Base-by-base conservation (phyloP, 208 protist genomes). In the Acanthamoeba lenticulata region DNA sequence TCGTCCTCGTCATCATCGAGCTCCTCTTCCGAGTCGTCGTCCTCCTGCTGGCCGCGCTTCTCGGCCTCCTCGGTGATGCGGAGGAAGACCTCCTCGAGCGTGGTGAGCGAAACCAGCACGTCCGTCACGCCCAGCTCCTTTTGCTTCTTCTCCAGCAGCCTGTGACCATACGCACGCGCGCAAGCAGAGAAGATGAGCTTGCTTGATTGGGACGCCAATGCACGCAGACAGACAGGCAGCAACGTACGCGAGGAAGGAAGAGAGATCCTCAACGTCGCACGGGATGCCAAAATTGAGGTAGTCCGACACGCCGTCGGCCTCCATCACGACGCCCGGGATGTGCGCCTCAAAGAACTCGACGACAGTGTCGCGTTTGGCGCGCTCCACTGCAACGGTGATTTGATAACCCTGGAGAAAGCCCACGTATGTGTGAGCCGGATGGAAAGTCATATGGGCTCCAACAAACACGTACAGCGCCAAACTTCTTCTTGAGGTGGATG, bases 51-150 rank as follows among this genome's bases (percentile, higher is more conserved):
- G 13, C 36, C 83, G 36, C 21, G 42, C 0, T 74, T 60, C 36
- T 93, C 89, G 5, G 67, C 65, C 24, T 83, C 65, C 55, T 90
- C 44, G 47, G 69, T 69, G 49, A 94, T 88, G 7, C 47, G 45
- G 4, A 96, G 79, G 88, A 96, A 96, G 36, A 96, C 95, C 34
- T 96, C 95, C 72, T 96, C 95, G 29, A 96, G 90, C 27, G 95
- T 96, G 38, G 94, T 93, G 34, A 95, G 92, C 13, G 55, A 86
- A 13, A 96, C 45, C 47, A 94, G 94, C 45, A 95, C 34, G 94
- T 95, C 89, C 4, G 29, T 62, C 77, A 96, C 65, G 44, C 74
- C 36, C 74, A 96, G 94, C 47, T 96, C 83, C 67, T 94, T 94
- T n/a, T 93, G 11, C 36, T 60, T 34, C 45, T 17, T 34, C 57